Base-by-base conservation (phyloP, 2,329 filamentous ascomycete species). In the Fusarium brachygibbosum region DNA sequence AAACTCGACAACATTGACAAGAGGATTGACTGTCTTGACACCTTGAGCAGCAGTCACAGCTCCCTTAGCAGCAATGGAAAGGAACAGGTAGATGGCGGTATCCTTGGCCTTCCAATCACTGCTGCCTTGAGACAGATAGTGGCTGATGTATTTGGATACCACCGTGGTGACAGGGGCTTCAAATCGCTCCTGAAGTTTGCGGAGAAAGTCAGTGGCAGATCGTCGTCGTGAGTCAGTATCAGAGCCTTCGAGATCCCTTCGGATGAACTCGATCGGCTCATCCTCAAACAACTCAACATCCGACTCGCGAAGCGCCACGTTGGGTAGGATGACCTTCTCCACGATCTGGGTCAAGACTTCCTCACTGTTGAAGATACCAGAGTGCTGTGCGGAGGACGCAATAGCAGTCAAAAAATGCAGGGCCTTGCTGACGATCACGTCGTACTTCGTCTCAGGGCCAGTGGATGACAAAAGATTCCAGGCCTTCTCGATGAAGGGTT, bases 181-280 rank as follows among this genome's bases (percentile, higher is more conserved):
- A 74, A 97, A 98, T 71, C 92, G 93, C 74, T 95, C 92, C 76
- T 97, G 91, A 46, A 99, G 86, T 76, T 94, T 92, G 67, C 93
- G 88, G 61, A 99, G 82, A 82, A 99, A 99, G 78, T 98, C 96
- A 1, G 95, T 98, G 1, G 97, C 94, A 40, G 96, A 95, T 75
- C 96, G 88, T 71, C 96, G 87, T 76, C 96, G 87, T 2, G 96
- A 99, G 78, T 98, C 96, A 56, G 92, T 97, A 79, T 99, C 96
- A 3, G 96, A 98, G 9, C 96, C 96, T 79, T 99, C 96, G 48
- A 99, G 84, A 79, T 99, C 96, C 75, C 94, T 88, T 68, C 96
- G 88, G 76, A 99, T 99, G 77, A 97, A 99, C 79, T 99, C 96
- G 70, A 99, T 99, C 0, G 96, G 96, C 82, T 99, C 97, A 77